Base-by-base conservation (phyloP, 306 rosid species). In the Morella rubra region DNA sequence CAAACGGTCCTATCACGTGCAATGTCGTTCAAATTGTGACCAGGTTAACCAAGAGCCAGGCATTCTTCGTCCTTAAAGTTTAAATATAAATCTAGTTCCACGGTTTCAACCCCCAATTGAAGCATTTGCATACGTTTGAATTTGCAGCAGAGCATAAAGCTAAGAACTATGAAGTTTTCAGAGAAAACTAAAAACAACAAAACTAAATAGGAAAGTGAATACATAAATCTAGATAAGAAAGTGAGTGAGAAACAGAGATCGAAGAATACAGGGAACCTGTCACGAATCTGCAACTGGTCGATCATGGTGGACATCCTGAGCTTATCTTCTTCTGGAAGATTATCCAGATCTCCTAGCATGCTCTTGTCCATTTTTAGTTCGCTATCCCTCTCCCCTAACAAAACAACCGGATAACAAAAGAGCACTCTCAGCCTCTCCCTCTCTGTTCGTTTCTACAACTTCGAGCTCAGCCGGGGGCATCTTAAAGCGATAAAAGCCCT, bases 261-360 rank as follows among this genome's bases (percentile, higher is more conserved):
- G 37, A 58, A 58, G 27, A 58, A 58, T 58, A 0, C 20, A 40
- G 1, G 13, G 64, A 52, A 89, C 92, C 93, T 85, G 77, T 92
- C 97, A 66, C 96, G 96, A 85, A 92, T 77, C 81, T 90, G 96
- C 42, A 92, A 91, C 86, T 92, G 96, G 32, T 88, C 96, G 78
- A 92, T 90, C 97, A 88, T 90, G 52, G 69, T 8, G 15, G 97
- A 27, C 93, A 92, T 92, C 81, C 91, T 78, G 59, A 84, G 66
- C 80, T 88, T 80, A 76, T 92, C 97, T 69, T 78, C 90, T 47
- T 88, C 91, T 0, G 89, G 85, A 76, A 90, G 93, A 5, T 84
- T 77, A 0, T 83, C 90, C 86, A 92, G 41, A 81, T 87, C 97
- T n/a, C 87, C 93, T 9, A 92, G 56, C 90, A 92, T 87, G 84